Evolutionary conservation across 2,329 filamentous ascomycete genomes (phyloP).

Genomic region (Cladorrhinum sp.): DNA sequence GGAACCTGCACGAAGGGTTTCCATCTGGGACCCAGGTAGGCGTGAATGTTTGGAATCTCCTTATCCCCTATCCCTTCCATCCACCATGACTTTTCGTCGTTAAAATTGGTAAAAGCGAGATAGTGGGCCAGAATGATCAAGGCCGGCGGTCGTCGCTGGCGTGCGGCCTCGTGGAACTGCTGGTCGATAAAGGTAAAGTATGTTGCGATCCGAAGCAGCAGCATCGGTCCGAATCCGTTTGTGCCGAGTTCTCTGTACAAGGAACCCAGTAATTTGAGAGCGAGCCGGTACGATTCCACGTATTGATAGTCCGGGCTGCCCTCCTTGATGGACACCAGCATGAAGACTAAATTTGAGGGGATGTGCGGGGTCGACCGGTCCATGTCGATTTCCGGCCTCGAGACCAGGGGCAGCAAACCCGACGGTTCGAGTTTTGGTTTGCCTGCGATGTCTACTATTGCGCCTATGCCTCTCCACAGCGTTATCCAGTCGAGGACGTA

Average conservation of each 20-base stretch:
- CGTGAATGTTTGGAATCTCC: conserved; percentile 44
- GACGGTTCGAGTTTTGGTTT: conserved; percentile 35
- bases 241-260: conserved; percentile 48
- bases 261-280: conserved; percentile 49
- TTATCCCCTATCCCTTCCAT: conserved; percentile 43
- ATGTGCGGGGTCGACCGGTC: conserved; percentile 40
- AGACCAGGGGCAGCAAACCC: conserved; percentile 47
- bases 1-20: conserved; percentile 41
- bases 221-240: conserved; percentile 41
- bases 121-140: conserved; percentile 54
- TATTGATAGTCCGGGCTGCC: conserved; percentile 37
- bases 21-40: conserved; percentile 41
- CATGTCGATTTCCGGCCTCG: conserved; percentile 47
- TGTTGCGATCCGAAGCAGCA: conserved; percentile 50
- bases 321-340: conserved; percentile 44
- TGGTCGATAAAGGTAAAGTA: conserved; percentile 51
- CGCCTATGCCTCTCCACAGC: conserved; percentile 52
- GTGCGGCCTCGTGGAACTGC: conserved; percentile 43
- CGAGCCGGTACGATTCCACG: conserved; percentile 42
- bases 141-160: conserved; percentile 42
- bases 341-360: conserved; percentile 47
- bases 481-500: conserved; percentile 56
- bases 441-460: conserved; percentile 44
- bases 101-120: conserved; percentile 48
- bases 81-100: conserved; percentile 46